Percentiles rank a stretch among this genome's conserved stretches.
Evolutionary conservation across 306 rosid genomes (phyloP).

Genomic region (Cucurbita maxima): DNA sequence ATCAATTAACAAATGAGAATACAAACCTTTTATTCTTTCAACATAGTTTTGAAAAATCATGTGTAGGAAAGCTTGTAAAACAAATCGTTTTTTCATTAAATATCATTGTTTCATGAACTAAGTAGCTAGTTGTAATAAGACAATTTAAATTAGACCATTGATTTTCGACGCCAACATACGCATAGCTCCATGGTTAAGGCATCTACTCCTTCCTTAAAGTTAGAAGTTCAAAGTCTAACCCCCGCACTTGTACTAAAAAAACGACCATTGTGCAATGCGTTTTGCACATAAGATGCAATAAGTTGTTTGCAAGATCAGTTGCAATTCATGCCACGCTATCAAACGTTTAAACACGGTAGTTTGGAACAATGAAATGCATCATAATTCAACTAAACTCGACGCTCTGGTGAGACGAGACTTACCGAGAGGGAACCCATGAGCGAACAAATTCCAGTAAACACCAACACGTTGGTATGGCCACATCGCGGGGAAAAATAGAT

Average conservation of each 20-base stretch:
- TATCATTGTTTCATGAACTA: neutral
- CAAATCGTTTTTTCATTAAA: neutral
- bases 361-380: neutral
- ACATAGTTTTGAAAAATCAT: neutral
- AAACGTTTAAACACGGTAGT: neutral
- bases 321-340: neutral
- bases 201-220: too few relatives aligned
- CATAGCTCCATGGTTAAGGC: too few relatives aligned
- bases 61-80: neutral
- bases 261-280: too few relatives aligned
- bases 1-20: neutral
- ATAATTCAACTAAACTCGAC: neutral
- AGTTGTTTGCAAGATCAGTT: neutral
- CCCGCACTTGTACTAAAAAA: too few relatives aligned
- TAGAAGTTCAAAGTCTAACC: too few relatives aligned
- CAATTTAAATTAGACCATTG: neutral
- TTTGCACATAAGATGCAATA: neutral
- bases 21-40: neutral
- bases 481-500: constrained; percentile 63
- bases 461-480: constrained; percentile 64
- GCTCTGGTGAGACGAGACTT: neutral
- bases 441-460: constrained; percentile 73
- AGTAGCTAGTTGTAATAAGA: neutral
- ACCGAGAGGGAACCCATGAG: constrained; percentile 92
- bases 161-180: neutral